Conservation (phyloP, 208 protist genomes). For the Leishmania tropica region DNA sequence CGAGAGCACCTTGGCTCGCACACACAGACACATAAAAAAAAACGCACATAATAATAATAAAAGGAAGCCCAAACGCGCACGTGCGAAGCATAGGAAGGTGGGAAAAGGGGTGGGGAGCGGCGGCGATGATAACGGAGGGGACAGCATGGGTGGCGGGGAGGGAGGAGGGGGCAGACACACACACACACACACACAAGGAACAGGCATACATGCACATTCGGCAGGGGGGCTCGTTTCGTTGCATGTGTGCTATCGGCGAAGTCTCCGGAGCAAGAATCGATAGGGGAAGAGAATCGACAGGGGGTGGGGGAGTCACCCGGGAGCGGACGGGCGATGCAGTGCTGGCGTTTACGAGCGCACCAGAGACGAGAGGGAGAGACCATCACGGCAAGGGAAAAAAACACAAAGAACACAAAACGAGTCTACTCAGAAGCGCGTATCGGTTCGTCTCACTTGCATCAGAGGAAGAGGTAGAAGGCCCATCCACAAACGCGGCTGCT, state of each 20-base stretch:
- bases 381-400: neutral
- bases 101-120: neutral
- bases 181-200: neutral
- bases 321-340: neutral
- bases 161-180: neutral
- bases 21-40: too few relatives aligned
- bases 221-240: neutral
- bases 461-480: neutral
- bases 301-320: neutral
- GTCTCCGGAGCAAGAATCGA: neutral
- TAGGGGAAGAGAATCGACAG: neutral
- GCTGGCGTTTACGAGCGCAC: neutral
- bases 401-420: neutral
- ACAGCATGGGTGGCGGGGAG: neutral
- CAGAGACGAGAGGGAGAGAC: neutral
- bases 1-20: too few relatives aligned
- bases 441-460: neutral
- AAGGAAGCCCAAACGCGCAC: neutral
- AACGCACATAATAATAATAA: too few relatives aligned
- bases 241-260: neutral
- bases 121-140: neutral
- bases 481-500: neutral
- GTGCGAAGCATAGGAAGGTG: neutral
- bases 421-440: neutral
- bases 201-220: neutral